A percentile compares a stretch with the other conserved stretches of the same genome.
Evolutionary conservation across 2,329 filamentous ascomycete genomes (phyloP).

Genomic region (Geosmithia putterillii): DNA sequence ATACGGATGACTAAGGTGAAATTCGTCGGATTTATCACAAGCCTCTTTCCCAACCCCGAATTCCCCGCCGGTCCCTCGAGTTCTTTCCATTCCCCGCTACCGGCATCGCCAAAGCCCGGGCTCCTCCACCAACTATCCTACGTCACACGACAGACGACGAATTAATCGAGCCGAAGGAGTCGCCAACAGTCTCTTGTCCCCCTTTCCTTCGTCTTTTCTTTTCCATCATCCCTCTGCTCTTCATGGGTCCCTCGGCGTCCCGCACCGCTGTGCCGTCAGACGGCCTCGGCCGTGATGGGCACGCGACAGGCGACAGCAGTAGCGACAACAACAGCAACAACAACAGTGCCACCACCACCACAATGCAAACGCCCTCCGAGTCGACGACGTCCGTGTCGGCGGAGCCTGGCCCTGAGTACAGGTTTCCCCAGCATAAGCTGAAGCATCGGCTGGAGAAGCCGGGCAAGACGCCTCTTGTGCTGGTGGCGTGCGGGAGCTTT

Average conservation of each 20-base stretch:
- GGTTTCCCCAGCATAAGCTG: constrained; percentile 45
- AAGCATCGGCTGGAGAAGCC: constrained; percentile 37
- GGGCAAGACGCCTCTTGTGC: constrained; percentile 48
- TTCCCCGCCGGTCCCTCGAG: neutral
- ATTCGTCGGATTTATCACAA: neutral
- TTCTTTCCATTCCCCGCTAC: neutral
- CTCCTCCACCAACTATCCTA: neutral
- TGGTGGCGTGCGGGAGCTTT: constrained; percentile 57
- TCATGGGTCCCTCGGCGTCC: neutral
- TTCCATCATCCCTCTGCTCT: neutral
- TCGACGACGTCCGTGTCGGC: neutral
- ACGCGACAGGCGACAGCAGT: neutral
- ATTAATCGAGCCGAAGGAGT: too few species aligned
- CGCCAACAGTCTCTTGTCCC: neutral
- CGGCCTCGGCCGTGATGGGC: neutral
- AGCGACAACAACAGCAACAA: neutral
- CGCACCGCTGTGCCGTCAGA: neutral
- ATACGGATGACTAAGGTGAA: neutral
- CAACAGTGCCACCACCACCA: neutral
- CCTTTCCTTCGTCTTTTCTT: neutral
- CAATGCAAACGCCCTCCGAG: neutral
- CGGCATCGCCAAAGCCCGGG: neutral
- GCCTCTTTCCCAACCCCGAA: neutral
- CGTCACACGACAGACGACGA: too few species aligned
- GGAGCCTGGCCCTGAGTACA: constrained; percentile 23